A percentile compares a stretch with the other conserved stretches of the same genome.
These are phyloP conservation scores for Rubia balearica DNA, from an alignment of 305 asterid species.

Conservation along the genomic window DNA sequence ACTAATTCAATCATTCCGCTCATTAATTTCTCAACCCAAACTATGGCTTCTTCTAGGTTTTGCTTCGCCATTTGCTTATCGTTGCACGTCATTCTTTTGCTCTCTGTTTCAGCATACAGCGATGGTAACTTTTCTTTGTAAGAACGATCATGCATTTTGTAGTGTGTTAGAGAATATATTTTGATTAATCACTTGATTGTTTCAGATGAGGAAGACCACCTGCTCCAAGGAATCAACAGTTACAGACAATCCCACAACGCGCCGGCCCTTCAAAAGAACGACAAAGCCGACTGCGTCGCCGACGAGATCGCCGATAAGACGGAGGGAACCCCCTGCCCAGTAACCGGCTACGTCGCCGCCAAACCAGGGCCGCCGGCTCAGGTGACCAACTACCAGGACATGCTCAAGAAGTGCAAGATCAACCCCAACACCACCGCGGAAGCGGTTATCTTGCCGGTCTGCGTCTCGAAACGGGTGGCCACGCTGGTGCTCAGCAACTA, in stretches of 20 bases:
- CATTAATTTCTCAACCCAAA: background rate
- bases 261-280: constrained; percentile 47
- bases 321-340: constrained; percentile 39
- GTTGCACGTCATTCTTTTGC: constrained; percentile 17
- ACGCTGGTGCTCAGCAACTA: constrained; percentile 75
- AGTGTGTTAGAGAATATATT: no score
- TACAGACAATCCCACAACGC: constrained; percentile 43
- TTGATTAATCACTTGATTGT: background rate
- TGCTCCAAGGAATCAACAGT: constrained; percentile 70
- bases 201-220: constrained; percentile 59
- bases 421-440: constrained; percentile 47
- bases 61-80: background rate
- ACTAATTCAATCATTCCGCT: no score
- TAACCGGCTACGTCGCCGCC: constrained; percentile 16
- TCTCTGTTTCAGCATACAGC: constrained; percentile 17
- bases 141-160: no score
- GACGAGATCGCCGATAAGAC: constrained; percentile 48
- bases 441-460: constrained; percentile 61
- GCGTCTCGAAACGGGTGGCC: constrained; percentile 48
- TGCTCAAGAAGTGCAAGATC: constrained; percentile 44
- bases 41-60: constrained; percentile 16
- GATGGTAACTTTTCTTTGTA: constrained; percentile 15
- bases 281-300: constrained; percentile 62
- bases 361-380: constrained; percentile 29
- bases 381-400: constrained; percentile 34